Conservation (phyloP, 345 rosid genomes). For the Populus simonii region DNA sequence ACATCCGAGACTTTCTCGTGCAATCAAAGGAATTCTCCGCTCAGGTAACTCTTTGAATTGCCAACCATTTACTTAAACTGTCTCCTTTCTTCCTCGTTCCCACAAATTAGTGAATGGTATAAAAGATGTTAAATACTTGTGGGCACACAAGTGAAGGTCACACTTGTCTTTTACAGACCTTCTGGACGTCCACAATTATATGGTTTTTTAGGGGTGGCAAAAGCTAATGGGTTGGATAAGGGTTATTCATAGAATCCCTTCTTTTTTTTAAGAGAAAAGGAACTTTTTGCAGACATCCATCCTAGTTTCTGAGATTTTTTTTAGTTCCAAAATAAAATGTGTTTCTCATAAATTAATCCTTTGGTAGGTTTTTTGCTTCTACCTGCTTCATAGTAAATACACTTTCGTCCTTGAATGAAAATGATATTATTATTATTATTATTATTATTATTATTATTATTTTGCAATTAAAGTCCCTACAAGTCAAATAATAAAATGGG, state of each 20-base stretch:
- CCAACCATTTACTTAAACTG: not conserved
- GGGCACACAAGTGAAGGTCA: not conserved
- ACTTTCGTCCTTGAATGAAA: not conserved
- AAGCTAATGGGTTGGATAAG: not conserved
- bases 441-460: not conserved
- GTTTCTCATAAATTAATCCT: not conserved
- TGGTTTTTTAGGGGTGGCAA: not conserved
- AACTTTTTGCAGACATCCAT: not conserved
- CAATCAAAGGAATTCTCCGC: conserved; percentile 84
- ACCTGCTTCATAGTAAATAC: not conserved
- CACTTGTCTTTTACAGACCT: not conserved
- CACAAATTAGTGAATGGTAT: not conserved
- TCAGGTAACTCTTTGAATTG: conserved; percentile 42
- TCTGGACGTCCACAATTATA: not conserved
- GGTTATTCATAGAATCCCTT: not conserved
- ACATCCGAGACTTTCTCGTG: conserved; percentile 91
- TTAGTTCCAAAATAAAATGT: not conserved
- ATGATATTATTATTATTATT: too few species aligned
- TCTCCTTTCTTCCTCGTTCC: not conserved
- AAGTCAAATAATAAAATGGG: not conserved
- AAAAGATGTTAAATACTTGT: not conserved
- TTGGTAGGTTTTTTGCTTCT: not conserved
- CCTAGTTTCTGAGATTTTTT: not conserved
- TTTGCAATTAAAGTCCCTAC: not conserved
- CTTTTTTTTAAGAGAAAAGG: not conserved